phyloP scores from a whole-genome alignment of 1,139 yeast genomes.

The Hansenula sp. region DNA sequence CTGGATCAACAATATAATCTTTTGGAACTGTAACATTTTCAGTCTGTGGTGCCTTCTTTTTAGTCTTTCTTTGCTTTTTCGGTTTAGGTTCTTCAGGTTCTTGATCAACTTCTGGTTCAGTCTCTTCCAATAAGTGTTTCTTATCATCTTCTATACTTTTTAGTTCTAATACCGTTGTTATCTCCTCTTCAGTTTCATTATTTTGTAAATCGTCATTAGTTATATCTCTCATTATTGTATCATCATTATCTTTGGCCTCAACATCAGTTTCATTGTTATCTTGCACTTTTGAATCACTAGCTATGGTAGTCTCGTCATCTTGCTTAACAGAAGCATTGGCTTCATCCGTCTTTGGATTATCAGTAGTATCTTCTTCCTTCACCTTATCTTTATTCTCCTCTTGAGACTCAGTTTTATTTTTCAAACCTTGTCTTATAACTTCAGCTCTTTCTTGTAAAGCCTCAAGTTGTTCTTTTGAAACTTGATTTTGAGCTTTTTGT shows the following conservation, averaged over 20 bases:
- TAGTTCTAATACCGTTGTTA: slow-evolving; percentile 1
- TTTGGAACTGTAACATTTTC: slow-evolving; percentile 18
- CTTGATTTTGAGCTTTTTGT: slow-evolving; percentile 2
- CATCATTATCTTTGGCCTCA: slow-evolving; percentile 1
- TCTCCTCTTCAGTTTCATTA: slow-evolving; percentile 10
- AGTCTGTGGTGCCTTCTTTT: slow-evolving; percentile 15
- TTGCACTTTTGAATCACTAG: background rate
- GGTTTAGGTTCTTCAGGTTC: slow-evolving; percentile 4
- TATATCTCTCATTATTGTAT: background rate
- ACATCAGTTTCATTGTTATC: slow-evolving; percentile 1
- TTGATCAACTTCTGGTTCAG: slow-evolving; percentile 4
- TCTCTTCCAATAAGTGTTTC: background rate
- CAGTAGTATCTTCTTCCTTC: background rate
- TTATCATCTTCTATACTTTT: background rate
- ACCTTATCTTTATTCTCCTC: background rate
- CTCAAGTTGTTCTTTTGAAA: slow-evolving; percentile 9
- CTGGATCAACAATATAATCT: slow-evolving; percentile 64
- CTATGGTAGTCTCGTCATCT: slow-evolving; percentile 1
- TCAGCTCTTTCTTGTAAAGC: slow-evolving; percentile 9
- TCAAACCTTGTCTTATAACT: background rate
- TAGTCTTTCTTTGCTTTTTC: slow-evolving; percentile 8
- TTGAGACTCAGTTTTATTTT: background rate
- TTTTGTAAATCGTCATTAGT: slow-evolving; percentile 1
- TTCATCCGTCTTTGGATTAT: too few species aligned
- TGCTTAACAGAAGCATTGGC: background rate